Conservation (phyloP, 1,284 basidiomycete species). For the Ganoderma leucocontextum region DNA sequence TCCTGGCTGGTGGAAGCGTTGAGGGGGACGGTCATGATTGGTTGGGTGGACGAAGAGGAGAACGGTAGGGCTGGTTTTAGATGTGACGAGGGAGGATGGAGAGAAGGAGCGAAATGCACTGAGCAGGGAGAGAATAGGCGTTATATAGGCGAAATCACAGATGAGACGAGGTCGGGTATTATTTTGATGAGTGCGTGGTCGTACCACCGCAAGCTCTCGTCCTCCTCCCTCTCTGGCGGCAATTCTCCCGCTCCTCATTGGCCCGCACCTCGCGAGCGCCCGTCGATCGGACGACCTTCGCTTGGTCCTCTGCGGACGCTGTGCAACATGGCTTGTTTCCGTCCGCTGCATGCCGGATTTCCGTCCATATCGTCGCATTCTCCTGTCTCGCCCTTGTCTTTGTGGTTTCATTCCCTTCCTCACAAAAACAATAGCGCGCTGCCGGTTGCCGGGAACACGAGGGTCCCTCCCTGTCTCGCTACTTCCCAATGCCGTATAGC, state of each 20-base stretch:
- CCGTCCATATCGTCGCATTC: conserved; percentile 6
- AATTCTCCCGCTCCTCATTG: neutral
- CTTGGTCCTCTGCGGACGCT: neutral
- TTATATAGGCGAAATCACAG: conserved; percentile 34
- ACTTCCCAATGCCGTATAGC: conserved; percentile 5
- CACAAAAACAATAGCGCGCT: neutral
- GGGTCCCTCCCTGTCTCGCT: neutral
- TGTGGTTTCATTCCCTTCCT: neutral
- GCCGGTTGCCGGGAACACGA: neutral
- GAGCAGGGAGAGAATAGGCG: conserved; percentile 10
- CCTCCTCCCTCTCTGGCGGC: neutral
- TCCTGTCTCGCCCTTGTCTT: neutral
- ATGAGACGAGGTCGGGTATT: conserved; percentile 38
- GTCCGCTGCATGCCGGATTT: conserved; percentile 2
- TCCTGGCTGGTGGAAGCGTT: conserved; percentile 40
- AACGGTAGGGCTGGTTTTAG: conserved; percentile 20
- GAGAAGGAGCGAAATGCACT: conserved; percentile 20
- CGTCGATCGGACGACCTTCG: neutral
- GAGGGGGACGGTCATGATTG: conserved; percentile 44
- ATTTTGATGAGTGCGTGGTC: conserved; percentile 24
- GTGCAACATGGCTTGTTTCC: conserved; percentile 3
- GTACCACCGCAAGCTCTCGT: neutral
- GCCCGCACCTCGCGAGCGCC: neutral
- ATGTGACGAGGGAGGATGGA: conserved; percentile 22
- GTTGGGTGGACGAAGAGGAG: conserved; percentile 15